phyloP scores from a whole-genome alignment of 176 grass and related monocot species.

The Pontederia crassipes region DNA sequence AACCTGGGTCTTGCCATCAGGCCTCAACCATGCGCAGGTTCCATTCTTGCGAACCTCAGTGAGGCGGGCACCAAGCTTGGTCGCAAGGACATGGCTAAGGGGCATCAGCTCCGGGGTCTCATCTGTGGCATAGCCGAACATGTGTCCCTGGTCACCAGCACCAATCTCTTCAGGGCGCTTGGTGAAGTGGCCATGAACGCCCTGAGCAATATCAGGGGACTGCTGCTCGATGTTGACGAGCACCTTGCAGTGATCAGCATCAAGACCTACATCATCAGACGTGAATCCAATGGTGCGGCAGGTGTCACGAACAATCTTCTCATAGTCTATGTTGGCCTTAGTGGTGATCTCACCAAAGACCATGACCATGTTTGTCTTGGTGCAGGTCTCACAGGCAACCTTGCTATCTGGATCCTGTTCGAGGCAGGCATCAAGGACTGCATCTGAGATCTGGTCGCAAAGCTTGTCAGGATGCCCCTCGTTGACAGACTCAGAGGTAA shows the following conservation, averaged over 20 bases:
- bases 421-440: neutral
- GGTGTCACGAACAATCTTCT: neutral
- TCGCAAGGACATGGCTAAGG: neutral
- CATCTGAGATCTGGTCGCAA: conserved; percentile 1
- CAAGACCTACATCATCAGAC: neutral
- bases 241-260: neutral
- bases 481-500: neutral
- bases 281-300: neutral
- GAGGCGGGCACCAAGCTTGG: neutral
- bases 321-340: neutral
- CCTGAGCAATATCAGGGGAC: neutral
- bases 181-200: neutral
- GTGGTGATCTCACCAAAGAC: conserved; percentile 2
- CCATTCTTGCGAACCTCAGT: neutral
- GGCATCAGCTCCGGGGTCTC: neutral
- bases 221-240: neutral
- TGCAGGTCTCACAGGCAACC: conserved; percentile 2
- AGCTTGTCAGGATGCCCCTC: neutral
- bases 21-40: neutral
- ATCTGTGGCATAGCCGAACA: neutral
- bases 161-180: neutral
- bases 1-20: neutral
- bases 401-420: neutral
- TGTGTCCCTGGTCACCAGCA: neutral
- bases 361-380: conserved; percentile 2